Evolutionary conservation across 1,139 yeast species (phyloP), one percentile per base, ranked within the genome.

Genomic region (Hanseniaspora gamundiae): DNA sequence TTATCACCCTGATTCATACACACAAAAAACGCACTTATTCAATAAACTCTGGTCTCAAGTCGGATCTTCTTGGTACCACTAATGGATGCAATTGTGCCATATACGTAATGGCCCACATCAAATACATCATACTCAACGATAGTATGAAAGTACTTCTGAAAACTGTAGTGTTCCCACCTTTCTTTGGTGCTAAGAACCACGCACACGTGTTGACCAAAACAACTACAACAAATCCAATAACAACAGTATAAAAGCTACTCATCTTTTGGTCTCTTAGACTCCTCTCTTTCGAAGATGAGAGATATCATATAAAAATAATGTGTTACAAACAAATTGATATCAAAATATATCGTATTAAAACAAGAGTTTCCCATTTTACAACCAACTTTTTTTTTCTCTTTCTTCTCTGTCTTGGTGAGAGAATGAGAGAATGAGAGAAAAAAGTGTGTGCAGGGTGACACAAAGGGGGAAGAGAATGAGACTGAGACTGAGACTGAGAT

Each of bases 91-190:
- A 66, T 57, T 82, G 93, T 30, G 66, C 61, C 52, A 85, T 66
- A 57, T 83, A 85, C 7, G 95, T 85, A 53, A 85, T 78, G 26
- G 95, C 95, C 95, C 95, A 86, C 95, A 87, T 84, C 58, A 87
- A 70, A 62, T 74, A 87, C 70, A 87, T 82, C 95, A 87, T 83
- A 20, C 94, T 78, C 58, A 88, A 64, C 3, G 88, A 76, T 51
- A 88, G 70, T 45, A 81, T 79, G 41, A 87, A 77, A 11, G 95
- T 84, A 45, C 94, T 83, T 67, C 96, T 76, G 93, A 94, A 87
- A 39, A 88, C 96, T 22, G 40, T 31, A 42, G 14, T 24, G 16
- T 36, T 72, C 60, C 61, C 68, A 49, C 72, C 68, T 48, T 69
- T 61, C 56, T 70, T 69, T 41, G 78, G 78, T 4, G 78, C 78